These are phyloP conservation scores for Massariosphaeria phaeospora DNA, from an alignment of 495 filamentous ascomycete genomes.

Conservation along the genomic window DNA sequence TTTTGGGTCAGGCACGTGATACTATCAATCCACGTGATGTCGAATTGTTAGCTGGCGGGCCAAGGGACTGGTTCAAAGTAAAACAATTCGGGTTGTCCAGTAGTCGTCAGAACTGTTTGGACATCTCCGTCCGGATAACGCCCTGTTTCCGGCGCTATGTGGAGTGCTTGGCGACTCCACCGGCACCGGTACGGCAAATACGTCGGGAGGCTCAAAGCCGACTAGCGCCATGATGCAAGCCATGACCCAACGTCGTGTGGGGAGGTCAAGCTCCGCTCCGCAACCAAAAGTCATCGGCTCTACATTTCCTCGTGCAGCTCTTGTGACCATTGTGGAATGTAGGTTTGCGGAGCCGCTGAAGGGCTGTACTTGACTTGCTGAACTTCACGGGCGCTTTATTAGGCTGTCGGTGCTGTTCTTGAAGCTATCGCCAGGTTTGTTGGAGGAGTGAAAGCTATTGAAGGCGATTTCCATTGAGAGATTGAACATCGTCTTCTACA, in stretches of 20 bases:
- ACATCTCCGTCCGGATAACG: constrained; percentile 24
- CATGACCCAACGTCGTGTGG: constrained; percentile 22
- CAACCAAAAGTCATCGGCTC: constrained; percentile 3
- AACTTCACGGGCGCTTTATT: too few relatives aligned
- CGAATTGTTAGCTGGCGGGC: too few relatives aligned
- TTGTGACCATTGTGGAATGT: too few relatives aligned
- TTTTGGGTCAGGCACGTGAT: too few relatives aligned
- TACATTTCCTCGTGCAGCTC: background rate
- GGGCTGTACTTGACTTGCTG: background rate
- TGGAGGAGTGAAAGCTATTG: background rate
- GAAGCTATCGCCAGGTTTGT: background rate
- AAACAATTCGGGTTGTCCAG: too few relatives aligned
- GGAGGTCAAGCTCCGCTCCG: constrained; percentile 10
- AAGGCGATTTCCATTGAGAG: too few relatives aligned
- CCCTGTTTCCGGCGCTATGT: constrained; percentile 1
- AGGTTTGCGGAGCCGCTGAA: constrained; percentile 22
- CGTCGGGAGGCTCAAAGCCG: constrained; percentile 6
- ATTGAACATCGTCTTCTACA: too few relatives aligned
- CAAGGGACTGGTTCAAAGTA: too few relatives aligned
- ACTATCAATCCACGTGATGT: too few relatives aligned
- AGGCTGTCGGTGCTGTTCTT: background rate
- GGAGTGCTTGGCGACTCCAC: constrained; percentile 9
- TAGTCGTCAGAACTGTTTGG: too few relatives aligned
- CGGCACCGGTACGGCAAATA: constrained; percentile 25
- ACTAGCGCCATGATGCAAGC: constrained; percentile 7